phyloP scores from a whole-genome alignment of 192 early-diverging fungal genomes.

The Backusella macrospora region DNA sequence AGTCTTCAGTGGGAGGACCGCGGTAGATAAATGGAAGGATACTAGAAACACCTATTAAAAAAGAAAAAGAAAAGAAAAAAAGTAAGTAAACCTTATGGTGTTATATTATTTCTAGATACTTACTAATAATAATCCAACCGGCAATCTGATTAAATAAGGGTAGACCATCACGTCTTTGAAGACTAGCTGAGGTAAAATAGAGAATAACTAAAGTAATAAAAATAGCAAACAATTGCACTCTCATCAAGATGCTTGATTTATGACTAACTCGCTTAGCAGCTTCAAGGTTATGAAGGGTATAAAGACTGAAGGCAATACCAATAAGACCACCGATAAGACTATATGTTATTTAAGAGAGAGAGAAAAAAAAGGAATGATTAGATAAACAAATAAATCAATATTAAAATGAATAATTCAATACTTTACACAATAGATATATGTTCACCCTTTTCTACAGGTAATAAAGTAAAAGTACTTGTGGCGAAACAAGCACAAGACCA shows the following conservation, averaged over 20 bases:
- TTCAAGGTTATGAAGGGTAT: background rate
- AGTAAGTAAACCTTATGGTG: background rate
- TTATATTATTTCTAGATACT: conserved; percentile 7
- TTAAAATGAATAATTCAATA: no score
- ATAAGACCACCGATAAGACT: conserved; percentile 50
- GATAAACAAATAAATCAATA: background rate
- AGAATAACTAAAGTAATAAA: conserved; percentile 61
- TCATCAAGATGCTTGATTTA: background rate
- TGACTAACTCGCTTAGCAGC: background rate
- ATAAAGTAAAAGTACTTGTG: conserved; percentile 83
- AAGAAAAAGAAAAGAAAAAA: background rate
- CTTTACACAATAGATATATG: conserved; percentile 68
- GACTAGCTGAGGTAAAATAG: conserved; percentile 60
- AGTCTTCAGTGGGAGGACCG: conserved; percentile 67
- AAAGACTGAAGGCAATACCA: conserved; percentile 33
- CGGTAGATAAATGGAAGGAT: conserved; percentile 67
- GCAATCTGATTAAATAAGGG: conserved; percentile 67
- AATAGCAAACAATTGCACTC: conserved; percentile 41
- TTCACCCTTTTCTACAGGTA: conserved; percentile 87
- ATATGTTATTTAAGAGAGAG: conserved; percentile 2
- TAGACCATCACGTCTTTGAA: conserved; percentile 62
- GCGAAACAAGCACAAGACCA: conserved; percentile 73
- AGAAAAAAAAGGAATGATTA: conserved; percentile 2
- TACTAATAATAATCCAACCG: conserved; percentile 71
- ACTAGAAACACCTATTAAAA: conserved; percentile 46